Evolutionary conservation across 805 yeast species (phyloP), one percentile per base, ranked within the genome.

Genomic region (Hanseniaspora hatyaiensis): DNA sequence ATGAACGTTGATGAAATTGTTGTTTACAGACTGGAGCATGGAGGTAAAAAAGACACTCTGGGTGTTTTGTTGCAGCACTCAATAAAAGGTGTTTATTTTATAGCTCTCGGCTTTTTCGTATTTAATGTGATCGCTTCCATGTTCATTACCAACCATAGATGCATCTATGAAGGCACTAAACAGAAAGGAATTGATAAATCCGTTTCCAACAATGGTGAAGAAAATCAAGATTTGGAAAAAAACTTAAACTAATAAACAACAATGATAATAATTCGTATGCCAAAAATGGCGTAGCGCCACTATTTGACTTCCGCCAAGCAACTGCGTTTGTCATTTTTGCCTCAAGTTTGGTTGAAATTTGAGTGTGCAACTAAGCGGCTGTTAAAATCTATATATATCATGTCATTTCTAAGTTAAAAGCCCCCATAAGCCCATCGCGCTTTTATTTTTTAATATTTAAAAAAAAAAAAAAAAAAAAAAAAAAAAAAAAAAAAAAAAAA

Each of bases 81-180:
- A 13, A 47, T 53, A 22, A 51, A 47, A 24, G 47, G 55, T 39
- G 60, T 57, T 15, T 58, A 54, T 43, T 58, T 52, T 51, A 52
- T 55, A 53, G 50, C 52, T 3, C 33, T 57, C 9, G 60, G 57
- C 8, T 52, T 51, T 13, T 50, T 46, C 23, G 53, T 53, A 6
- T 19, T 51, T 4, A 51, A 56, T 2, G 52, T 57, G 43, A 19
- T 57, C 16, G 51, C 52, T 34, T 51, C 53, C 6, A 8, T 52
- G 6, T 49, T 56, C 20, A 37, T 56, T 9, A 55, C 57, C n/a
- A 55, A 52, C 43, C 54, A 52, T 38, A 48, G 45, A 32, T 18
- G 44, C 33, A 40, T 22, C 6, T 30, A 46, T n/a, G 42, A 37
- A 39, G 34, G 32, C 8, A 15, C 47, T 20, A 26, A 15, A 12